Base-by-base conservation (phyloP, 2,329 filamentous ascomycete genomes). In the Fusarium floridanum region DNA sequence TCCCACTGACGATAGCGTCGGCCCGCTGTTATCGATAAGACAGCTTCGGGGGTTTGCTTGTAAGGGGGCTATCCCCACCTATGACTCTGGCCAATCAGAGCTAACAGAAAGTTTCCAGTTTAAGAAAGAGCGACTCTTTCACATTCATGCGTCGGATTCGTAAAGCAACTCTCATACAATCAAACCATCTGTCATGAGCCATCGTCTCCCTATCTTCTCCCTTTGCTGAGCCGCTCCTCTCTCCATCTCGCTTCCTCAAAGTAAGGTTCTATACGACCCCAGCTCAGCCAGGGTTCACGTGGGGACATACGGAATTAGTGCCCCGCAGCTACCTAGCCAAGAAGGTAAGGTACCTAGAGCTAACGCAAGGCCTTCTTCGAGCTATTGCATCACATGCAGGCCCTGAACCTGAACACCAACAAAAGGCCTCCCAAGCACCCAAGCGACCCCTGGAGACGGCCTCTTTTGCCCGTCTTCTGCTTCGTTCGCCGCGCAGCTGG, bases 341-440 rank as follows among this genome's bases (percentile, higher is more conserved):
- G 71, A 66, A 64, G 61, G 67, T 63, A 62, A 39, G 68, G 68
- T 73, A 71, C 60, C 62, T 70, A 71, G 55, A 77, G 74, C 69
- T 73, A 73, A 71, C 45, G 57, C 75, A 67, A 55, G 57, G 75
- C 71, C 68, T 75, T 71, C 41, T 63, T 64, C 65, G 69, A 67
- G 70, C 66, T 76, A 79, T 77, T 79, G 76, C 77, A 79, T 80
- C 78, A 79, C 78, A 79, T 79, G 76, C 74, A 72, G 67, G 66
- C 61, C 68, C 68, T 66, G 73, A 53, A 68, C 61, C 63, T 66
- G 66, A 69, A 67, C 69, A 67, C 68, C 73, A 66, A 43, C 48
- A 48, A 68, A 72, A 71, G 63, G 69, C 70, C 70, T 68, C 73
- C 66, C 57, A 64, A 53, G 61, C 50, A 48, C 34, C 50, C 53